phyloP scores from a whole-genome alignment of 768 basidiomycete species.

The Pleurotus giganteus region DNA sequence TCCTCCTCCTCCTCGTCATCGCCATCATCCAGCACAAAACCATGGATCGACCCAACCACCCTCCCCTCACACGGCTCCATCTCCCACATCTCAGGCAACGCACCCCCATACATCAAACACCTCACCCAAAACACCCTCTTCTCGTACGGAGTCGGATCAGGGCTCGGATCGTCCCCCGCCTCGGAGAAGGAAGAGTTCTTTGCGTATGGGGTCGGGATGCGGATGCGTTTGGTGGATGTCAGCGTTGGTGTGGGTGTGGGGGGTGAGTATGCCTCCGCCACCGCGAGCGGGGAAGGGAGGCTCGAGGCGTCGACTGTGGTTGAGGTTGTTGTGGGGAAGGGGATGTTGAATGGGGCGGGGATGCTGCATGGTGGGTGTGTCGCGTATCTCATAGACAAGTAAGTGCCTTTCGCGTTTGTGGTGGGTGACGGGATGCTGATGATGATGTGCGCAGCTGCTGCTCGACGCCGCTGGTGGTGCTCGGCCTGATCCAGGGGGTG shows the following conservation, averaged over 20 bases:
- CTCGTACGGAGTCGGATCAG: constrained; percentile 63
- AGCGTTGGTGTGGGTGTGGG: constrained; percentile 41
- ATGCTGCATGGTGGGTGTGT: constrained; percentile 78
- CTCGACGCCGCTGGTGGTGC: constrained; percentile 63
- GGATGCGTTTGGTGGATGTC: constrained; percentile 60
- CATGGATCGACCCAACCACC: constrained; percentile 66
- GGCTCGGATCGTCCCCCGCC: neutral
- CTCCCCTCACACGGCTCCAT: constrained; percentile 59
- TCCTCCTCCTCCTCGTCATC: constrained; percentile 25
- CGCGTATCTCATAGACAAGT: constrained; percentile 76
- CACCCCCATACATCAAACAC: constrained; percentile 60
- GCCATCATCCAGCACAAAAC: constrained; percentile 23
- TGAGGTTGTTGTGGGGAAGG: constrained; percentile 61
- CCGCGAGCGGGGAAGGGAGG: constrained; percentile 44
- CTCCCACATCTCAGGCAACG: constrained; percentile 61
- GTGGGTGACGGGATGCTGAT: neutral
- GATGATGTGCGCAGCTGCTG: constrained; percentile 44
- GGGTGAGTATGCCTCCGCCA: no score
- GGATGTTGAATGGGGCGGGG: constrained; percentile 70
- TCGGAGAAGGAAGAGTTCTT: constrained; percentile 46
- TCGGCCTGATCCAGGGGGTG: constrained; percentile 55
- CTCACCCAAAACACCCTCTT: constrained; percentile 66
- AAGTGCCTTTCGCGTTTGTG: constrained; percentile 16
- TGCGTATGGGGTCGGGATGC: constrained; percentile 57
- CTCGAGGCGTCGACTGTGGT: constrained; percentile 62